Conservation (phyloP, 371 early-diverging fungal genomes). For the Apophysomyces elegans region DNA sequence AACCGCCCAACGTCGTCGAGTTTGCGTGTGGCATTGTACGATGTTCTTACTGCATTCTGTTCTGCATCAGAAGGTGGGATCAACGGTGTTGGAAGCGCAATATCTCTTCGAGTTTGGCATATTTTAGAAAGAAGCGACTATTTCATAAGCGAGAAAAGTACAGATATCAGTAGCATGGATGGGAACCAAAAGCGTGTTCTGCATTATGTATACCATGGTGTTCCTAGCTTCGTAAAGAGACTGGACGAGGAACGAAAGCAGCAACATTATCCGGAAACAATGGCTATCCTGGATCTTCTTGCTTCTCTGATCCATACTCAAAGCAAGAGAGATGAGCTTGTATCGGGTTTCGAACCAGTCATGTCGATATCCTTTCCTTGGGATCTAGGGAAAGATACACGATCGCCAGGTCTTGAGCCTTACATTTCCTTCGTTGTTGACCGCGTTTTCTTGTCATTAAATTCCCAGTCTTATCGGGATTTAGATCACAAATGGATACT, state of each 20-base stretch:
- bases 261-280: constrained; percentile 81
- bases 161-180: not conserved
- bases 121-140: constrained; percentile 32
- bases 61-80: constrained; percentile 38
- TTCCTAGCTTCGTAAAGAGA: constrained; percentile 15
- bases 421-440: constrained; percentile 84
- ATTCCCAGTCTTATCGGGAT: constrained; percentile 63
- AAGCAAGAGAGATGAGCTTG: constrained; percentile 29
- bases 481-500: constrained; percentile 77
- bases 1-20: constrained; percentile 29
- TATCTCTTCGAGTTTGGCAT: constrained; percentile 32
- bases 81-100: constrained; percentile 23
- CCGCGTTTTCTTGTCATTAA: constrained; percentile 74
- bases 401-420: constrained; percentile 76
- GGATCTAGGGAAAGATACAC: constrained; percentile 66
- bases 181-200: not conserved
- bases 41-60: constrained; percentile 35
- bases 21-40: constrained; percentile 28
- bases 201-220: constrained; percentile 12
- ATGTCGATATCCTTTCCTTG: constrained; percentile 58
- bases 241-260: constrained; percentile 44
- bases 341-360: constrained; percentile 29
- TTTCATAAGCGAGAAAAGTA: constrained; percentile 24
- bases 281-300: constrained; percentile 76
- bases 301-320: constrained; percentile 71